Evolutionary conservation across 2,329 filamentous ascomycete genomes (phyloP), one percentile per base, ranked within the genome.

Genomic region (Cercospora sojina): DNA sequence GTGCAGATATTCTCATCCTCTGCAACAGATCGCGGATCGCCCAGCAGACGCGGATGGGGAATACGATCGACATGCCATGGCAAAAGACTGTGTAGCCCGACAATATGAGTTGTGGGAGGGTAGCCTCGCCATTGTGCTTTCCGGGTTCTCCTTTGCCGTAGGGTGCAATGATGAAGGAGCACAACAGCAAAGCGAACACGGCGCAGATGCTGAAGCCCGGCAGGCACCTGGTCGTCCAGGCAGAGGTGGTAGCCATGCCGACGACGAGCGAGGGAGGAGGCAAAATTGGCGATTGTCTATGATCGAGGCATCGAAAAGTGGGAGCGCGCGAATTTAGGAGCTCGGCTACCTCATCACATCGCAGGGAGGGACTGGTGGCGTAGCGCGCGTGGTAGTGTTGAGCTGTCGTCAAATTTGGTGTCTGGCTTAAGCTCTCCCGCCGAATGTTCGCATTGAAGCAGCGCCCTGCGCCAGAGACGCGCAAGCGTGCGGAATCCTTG

Each of bases 1-100:
- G 58, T 18, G 60, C 63, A 18, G 69, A 69, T 51, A 73, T 71
- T 56, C 72, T 73, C 55, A 75, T 73, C 13, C 67, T 65, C 63
- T 69, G 69, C 29, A 86, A 87, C 62, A 89, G 81, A 72, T 84
- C 83, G 80, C 84, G 85, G 59, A 89, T 82, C 16, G 87, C 84
- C 81, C 83, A 89, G 77, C 84, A 87, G 25, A 87, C 85, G 66
- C 88, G 84, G 5, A 88, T 73, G 23, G 88, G 87, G 71, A 91
- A 91, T 32, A 83, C 76, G 69, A 86, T 85, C 72, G 90, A 87
- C 62, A 90, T 80, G 62, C 87, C 65, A 76, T 91, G 89, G 64
- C 91, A 84, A 35, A 89, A 75, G 18, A 91, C 80, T 61, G 85
- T 87, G 77, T 91, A 91, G 73, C 86, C 66, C 62, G 70, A 72